Base-by-base conservation (phyloP, 2,329 filamentous ascomycete genomes). In the Fusarium fracticaudum region DNA sequence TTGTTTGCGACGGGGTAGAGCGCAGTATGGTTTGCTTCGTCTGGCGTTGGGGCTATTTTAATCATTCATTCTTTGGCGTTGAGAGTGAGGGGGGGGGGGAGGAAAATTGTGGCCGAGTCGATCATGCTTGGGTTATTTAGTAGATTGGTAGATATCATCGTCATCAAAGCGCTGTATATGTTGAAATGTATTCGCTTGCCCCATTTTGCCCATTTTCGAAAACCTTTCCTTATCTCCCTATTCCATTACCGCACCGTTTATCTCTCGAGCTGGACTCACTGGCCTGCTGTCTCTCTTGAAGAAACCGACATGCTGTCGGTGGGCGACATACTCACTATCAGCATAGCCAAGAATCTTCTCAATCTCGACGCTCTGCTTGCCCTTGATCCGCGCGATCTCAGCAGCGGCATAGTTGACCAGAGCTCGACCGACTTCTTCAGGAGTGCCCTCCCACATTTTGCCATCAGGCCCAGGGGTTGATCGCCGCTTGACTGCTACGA, bases 261-360 rank as follows among this genome's bases (percentile, higher is more conserved):
- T 67, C 37, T 79, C 78, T 37, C 77, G 77, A 24, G 79, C 84
- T 10, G 87, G 87, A 61, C 87, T 89, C 20, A 84, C 86, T 29
- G 89, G 87, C 38, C 88, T 83, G 76, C 88, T 90, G 64, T 87
- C 87, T 54, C 81, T 81, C 40, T 81, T 83, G 72, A 93, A 92
- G 76, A 98, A 91, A 50, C 94, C 94, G 71, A 98, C 92, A 77
- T 97, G 96, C 82, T 97, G 94, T 72, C 95, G 87, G 79, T 96
- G 87, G 15, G 95, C 95, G 45, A 98, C 93, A 83, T 98, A 98
- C 83, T 98, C 95, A 79, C 93, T 97, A 81, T 98, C 95, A 26
- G 94, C 94, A 83, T 98, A 99, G 8, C 96, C 96, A 38, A 99
- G 85, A 50, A 96, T 85, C 15, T 88, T 87, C 54, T 91, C 87